A percentile compares a stretch with the other conserved stretches of the same genome.
phyloP scores from a whole-genome alignment of 2,329 filamentous ascomycete genomes.

The Blumeria graminis region DNA sequence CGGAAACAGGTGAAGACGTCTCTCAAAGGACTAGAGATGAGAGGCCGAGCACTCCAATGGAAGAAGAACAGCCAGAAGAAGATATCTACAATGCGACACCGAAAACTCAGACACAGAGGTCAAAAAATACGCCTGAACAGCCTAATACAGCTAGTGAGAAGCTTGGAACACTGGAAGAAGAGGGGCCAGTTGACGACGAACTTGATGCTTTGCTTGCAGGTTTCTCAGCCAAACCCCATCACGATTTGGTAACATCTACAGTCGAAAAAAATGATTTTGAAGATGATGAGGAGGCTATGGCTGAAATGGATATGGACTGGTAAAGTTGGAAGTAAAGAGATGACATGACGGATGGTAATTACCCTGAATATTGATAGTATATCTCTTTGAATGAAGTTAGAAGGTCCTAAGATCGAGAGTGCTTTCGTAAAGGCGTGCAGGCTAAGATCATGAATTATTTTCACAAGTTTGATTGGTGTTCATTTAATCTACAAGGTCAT shows the following conservation, averaged over 20 bases:
- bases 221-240: not conserved
- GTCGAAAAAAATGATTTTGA: constrained; percentile 20
- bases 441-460: too few species aligned
- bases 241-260: constrained; percentile 2
- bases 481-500: too few species aligned
- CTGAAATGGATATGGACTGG: constrained; percentile 26
- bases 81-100: constrained; percentile 31
- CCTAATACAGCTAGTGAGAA: constrained; percentile 5
- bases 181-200: constrained; percentile 11
- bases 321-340: not conserved
- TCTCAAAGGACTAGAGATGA: constrained; percentile 12
- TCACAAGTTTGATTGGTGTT: too few species aligned
- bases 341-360: too few species aligned
- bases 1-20: constrained; percentile 17
- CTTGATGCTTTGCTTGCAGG: constrained; percentile 11
- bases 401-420: too few species aligned
- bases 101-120: not conserved
- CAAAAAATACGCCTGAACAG: constrained; percentile 1
- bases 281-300: constrained; percentile 32
- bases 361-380: too few species aligned
- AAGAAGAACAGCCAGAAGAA: constrained; percentile 8
- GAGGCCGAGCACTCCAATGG: constrained; percentile 14
- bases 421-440: too few species aligned
- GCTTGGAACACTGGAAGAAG: constrained; percentile 5
- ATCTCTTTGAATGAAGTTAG: too few species aligned